A percentile compares a stretch with the other conserved stretches of the same genome.
phyloP scores from a whole-genome alignment of 1,284 basidiomycete genomes.

The Cutaneotrichosporon sp. region DNA sequence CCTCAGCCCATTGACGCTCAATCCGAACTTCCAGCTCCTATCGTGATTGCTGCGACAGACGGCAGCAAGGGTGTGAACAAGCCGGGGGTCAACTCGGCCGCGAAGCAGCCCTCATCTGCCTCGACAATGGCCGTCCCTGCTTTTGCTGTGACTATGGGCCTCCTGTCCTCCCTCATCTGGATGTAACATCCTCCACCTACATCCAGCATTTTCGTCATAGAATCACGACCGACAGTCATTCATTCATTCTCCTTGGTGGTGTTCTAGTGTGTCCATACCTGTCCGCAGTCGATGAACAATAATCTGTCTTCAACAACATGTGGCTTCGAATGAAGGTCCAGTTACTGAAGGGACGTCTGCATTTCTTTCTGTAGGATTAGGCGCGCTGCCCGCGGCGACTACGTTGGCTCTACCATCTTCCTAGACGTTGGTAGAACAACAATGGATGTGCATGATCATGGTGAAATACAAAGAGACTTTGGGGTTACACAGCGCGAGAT shows the following conservation, averaged over 20 bases:
- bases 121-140: background rate
- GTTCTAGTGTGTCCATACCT: background rate
- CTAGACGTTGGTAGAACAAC: background rate
- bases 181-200: conserved; percentile 1
- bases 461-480: background rate
- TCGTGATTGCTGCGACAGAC: conserved; percentile 17
- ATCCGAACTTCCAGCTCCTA: conserved; percentile 54
- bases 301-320: conserved; percentile 3
- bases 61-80: background rate
- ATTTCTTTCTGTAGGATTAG: too few species aligned
- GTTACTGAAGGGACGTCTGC: too few species aligned
- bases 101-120: background rate
- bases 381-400: too few species aligned
- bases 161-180: conserved; percentile 7
- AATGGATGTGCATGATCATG: background rate
- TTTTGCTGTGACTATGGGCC: background rate
- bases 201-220: background rate
- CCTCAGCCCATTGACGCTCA: conserved; percentile 57
- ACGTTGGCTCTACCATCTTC: too few species aligned
- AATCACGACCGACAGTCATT: background rate
- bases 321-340: too few species aligned
- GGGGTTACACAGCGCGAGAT: background rate
- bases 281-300: conserved; percentile 1
- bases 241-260: background rate
- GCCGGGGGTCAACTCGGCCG: background rate